Evolutionary conservation across 78 protist genomes (phyloP).

Genomic region (Dictyostelium citrinum): DNA sequence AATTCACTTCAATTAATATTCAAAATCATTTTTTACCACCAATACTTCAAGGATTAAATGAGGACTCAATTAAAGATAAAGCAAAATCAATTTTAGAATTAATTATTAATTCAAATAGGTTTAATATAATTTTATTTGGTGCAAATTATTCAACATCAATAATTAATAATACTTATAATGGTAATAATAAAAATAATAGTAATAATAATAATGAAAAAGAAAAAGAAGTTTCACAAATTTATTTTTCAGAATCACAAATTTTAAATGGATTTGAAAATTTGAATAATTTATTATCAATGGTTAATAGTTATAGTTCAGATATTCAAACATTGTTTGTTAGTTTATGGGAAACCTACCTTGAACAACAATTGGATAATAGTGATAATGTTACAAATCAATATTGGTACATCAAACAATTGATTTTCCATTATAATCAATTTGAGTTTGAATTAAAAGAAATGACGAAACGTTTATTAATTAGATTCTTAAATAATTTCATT

Average conservation of each 20-base stretch:
- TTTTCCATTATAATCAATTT: neutral
- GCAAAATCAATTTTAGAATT: neutral
- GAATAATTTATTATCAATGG: neutral
- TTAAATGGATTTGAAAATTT: conserved; percentile 5
- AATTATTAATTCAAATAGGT: conserved; percentile 1
- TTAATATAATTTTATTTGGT: conserved; percentile 9
- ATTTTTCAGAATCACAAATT: conserved; percentile 6
- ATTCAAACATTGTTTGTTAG: neutral
- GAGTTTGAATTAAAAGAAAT: conserved; percentile 3
- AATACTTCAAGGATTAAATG: conserved; percentile 13
- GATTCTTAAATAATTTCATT: neutral
- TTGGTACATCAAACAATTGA: conserved; percentile 3
- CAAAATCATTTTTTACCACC: neutral
- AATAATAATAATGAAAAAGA: neutral
- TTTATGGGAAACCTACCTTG: conserved; percentile 1
- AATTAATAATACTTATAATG: neutral
- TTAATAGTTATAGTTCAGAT: neutral
- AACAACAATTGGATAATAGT: neutral
- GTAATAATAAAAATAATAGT: neutral
- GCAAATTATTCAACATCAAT: neutral
- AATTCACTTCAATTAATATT: neutral
- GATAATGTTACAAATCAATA: neutral
- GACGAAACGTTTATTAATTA: neutral
- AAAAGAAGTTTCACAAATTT: neutral
- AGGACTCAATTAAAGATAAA: neutral